These are phyloP conservation scores for Solanum ahanhuiri DNA, from an alignment of 257 asterid genomes.

Conservation along the genomic window DNA sequence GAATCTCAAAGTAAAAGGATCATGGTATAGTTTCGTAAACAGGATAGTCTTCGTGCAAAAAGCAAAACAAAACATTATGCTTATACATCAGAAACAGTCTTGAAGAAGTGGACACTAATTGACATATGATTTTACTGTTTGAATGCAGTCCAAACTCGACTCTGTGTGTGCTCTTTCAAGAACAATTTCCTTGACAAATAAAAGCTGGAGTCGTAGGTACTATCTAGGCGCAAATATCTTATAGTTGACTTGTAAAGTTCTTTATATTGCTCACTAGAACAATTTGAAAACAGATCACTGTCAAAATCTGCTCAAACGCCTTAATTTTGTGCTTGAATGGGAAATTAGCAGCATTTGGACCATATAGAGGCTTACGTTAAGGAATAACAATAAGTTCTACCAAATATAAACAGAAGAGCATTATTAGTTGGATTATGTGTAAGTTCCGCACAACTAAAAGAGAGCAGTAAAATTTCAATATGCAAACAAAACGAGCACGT, in stretches of 20 bases:
- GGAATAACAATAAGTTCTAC: neutral
- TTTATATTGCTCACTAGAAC: neutral
- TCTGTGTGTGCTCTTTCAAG: neutral
- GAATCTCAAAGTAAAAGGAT: neutral
- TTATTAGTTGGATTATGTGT: neutral
- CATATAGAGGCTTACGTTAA: neutral
- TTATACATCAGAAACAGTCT: neutral
- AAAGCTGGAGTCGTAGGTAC: neutral
- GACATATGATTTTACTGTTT: neutral
- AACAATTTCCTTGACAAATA: neutral
- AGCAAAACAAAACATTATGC: neutral
- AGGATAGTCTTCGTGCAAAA: neutral
- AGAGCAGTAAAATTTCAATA: neutral
- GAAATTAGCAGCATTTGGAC: neutral
- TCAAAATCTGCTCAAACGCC: neutral
- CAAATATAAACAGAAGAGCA: neutral
- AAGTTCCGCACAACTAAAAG: neutral
- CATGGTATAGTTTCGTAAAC: neutral
- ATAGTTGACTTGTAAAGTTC: neutral
- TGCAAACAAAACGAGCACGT: neutral
- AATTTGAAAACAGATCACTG: neutral
- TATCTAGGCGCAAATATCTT: neutral
- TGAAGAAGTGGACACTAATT: neutral
- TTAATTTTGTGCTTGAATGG: neutral
- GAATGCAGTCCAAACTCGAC: neutral